Evolutionary conservation across 2,329 filamentous ascomycete genomes (phyloP), one percentile per base, ranked within the genome.

Genomic region (Beauveria pseudobassiana): DNA sequence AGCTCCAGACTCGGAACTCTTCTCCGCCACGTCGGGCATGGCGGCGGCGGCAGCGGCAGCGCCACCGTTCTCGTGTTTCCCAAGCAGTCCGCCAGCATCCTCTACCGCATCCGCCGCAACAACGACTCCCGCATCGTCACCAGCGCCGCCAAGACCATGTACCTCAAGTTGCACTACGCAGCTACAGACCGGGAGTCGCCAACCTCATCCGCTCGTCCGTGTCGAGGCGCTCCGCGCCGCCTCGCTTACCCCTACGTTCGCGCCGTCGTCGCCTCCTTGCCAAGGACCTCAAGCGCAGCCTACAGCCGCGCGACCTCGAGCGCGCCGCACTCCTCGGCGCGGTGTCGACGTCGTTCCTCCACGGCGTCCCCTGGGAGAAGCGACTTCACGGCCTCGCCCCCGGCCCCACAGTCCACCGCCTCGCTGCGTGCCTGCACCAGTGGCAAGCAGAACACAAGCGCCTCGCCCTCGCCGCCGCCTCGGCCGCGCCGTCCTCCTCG

Each of bases 151-250:
- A 79, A 76, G 69, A 81, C 76, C 1, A 78, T 93, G 72, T 83
- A 87, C 18, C 79, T 98, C 28, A 84, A 84, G 53, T 80, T 97
- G 5, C 78, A 87, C 62, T 97, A 96, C 85, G 34, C 87, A 91
- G 52, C 72, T 96, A 1, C 86, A 91, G 62, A 87, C 92, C 43
- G 87, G 87, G 96, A 67, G 85, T 95, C 18, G 79, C 83, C 54
- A 71, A 75, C 8, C 72, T 80, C 1, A 69, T 88, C 10, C 69
- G 75, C 8, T 66, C 70, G 3, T 79, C 78, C 0, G 70, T 88
- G 2, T 65, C 2, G 65, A 73, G 16, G 72, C 72, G 5, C 69
- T 84, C 4, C 65, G 71, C 5, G 69, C 72, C 26, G 77, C 75
- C 1, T 74, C 72, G 1, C 70, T 86, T 10, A 70, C 68, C 26